Percentiles rank a stretch among this genome's conserved stretches.
phyloP scores from a whole-genome alignment of 345 rosid genomes.

The Lumnitzera littorea region DNA sequence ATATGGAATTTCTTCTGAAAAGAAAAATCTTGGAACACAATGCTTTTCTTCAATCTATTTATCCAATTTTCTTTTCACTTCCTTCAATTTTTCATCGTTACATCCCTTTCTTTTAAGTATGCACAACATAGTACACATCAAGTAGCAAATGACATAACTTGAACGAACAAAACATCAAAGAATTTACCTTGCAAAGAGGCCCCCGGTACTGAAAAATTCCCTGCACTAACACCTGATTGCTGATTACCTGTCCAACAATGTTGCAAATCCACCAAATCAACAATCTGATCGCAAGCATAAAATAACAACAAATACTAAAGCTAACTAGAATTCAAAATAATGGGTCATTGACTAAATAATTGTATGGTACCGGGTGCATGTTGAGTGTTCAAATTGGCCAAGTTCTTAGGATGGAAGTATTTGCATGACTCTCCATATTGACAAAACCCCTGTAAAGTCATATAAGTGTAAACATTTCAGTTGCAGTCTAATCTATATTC shows the following conservation, averaged over 20 bases:
- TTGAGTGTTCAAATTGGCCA: neutral
- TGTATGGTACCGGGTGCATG: conserved; percentile 2
- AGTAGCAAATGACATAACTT: neutral
- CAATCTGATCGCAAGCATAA: neutral
- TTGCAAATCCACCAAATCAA: too few relatives aligned
- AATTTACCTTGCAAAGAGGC: conserved; percentile 22
- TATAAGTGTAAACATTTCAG: neutral
- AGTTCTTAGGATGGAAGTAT: conserved; percentile 46
- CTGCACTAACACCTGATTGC: conserved; percentile 7
- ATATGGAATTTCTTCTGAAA: too few relatives aligned
- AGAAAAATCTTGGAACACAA: too few relatives aligned
- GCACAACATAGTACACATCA: neutral
- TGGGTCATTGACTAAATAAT: neutral
- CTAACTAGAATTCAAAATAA: neutral
- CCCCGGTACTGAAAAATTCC: conserved; percentile 20
- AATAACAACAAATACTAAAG: neutral
- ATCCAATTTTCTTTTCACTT: too few relatives aligned
- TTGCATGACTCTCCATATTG: conserved; percentile 77
- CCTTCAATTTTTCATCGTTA: too few relatives aligned
- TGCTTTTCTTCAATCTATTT: too few relatives aligned
- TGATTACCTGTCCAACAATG: conserved; percentile 2
- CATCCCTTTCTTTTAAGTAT: neutral
- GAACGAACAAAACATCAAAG: neutral
- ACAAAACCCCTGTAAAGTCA: conserved; percentile 54
- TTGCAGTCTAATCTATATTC: neutral